Conservation (phyloP, 108 stramenopile species). For the Cyclostephanos tholiformis region DNA sequence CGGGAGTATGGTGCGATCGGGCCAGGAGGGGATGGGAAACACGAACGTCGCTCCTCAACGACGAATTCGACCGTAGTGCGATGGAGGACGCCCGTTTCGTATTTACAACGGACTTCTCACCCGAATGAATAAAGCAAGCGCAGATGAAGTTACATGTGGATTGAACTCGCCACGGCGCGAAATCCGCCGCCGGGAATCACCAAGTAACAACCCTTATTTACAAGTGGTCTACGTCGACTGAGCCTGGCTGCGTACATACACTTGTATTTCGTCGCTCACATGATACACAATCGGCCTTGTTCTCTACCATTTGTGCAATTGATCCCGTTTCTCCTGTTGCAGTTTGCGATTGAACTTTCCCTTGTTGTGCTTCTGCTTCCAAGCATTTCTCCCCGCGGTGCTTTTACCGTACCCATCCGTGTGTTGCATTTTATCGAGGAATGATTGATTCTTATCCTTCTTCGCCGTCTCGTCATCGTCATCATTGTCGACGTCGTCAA, state of each 20-base stretch:
- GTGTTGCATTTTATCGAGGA: slow-evolving; percentile 44
- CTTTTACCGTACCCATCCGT: slow-evolving; percentile 81
- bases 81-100: no score
- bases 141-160: no score
- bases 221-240: no score
- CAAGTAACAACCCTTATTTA: no score
- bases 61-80: neutral
- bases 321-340: slow-evolving; percentile 36
- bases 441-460: slow-evolving; percentile 66
- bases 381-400: slow-evolving; percentile 85
- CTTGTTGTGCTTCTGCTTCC: slow-evolving; percentile 93
- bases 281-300: neutral
- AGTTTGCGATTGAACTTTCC: slow-evolving; percentile 76
- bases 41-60: neutral
- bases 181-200: no score
- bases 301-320: slow-evolving; percentile 46
- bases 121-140: no score
- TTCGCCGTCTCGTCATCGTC: slow-evolving; percentile 46
- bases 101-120: no score
- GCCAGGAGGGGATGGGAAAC: neutral
- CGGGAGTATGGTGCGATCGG: neutral
- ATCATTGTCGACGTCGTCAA: slow-evolving; percentile 61
- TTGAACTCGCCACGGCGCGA: no score
- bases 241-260: no score
- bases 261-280: neutral